A percentile compares a stretch with the other conserved stretches of the same genome.
These are phyloP conservation scores for Moesziomyces parantarcticus DNA, from an alignment of 1,284 basidiomycete species.

Conservation along the genomic window DNA sequence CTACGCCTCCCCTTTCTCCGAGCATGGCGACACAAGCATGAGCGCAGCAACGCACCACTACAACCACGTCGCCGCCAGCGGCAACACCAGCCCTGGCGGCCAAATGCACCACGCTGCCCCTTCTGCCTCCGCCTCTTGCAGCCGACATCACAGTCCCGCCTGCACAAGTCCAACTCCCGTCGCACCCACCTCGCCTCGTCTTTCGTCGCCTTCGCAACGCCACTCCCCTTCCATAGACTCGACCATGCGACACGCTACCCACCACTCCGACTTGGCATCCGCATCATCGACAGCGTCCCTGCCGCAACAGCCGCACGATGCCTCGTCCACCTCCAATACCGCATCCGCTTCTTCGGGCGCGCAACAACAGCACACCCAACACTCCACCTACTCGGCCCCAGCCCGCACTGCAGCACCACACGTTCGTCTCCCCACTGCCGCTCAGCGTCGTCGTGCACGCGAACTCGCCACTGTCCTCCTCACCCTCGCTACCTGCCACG, in stretches of 20 bases:
- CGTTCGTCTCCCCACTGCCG: constrained; percentile 28
- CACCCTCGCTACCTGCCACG: constrained; percentile 42
- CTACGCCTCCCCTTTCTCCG: constrained; percentile 13
- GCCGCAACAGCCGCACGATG: too few species aligned
- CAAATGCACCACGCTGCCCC: background rate
- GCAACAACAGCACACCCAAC: constrained; percentile 1
- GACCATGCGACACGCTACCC: too few species aligned
- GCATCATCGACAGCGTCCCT: too few species aligned
- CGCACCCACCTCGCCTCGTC: too few species aligned
- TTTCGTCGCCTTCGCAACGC: too few species aligned
- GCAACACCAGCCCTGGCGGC: constrained; percentile 12
- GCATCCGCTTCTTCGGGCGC: too few species aligned
- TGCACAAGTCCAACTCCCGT: background rate
- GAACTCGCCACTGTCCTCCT: constrained; percentile 46
- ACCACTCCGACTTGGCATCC: too few species aligned
- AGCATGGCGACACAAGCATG: constrained; percentile 41
- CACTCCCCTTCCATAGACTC: too few species aligned
- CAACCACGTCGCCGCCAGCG: constrained; percentile 11
- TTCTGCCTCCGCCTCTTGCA: constrained; percentile 14
- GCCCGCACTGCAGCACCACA: constrained; percentile 2
- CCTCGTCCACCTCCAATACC: too few species aligned
- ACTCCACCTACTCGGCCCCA: background rate
- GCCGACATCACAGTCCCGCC: constrained; percentile 13
- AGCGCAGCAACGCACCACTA: constrained; percentile 34
- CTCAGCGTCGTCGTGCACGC: constrained; percentile 41